Base-by-base conservation (phyloP, 2,329 filamentous ascomycete species). In the Pseudogymnoascus sp. region DNA sequence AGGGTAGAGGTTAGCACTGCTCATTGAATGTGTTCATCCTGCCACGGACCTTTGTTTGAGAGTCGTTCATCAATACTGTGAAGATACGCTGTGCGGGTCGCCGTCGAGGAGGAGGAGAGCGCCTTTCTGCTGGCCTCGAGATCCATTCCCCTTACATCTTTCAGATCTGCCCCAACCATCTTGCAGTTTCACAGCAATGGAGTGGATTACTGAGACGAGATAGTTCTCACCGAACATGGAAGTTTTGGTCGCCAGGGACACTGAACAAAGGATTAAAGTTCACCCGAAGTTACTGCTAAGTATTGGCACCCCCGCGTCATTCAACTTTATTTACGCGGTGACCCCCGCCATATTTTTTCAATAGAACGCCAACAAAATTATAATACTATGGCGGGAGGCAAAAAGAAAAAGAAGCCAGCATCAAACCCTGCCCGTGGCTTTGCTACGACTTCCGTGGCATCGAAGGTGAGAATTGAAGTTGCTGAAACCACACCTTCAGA, bases 391-490 rank as follows among this genome's bases (percentile, higher is more conserved):
- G 88, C 89, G 64, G 81, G 80, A 46, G 77, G 78, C 65, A 87
- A 81, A 72, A 89, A 91, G 77, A 96, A 96, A 79, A 96, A 97
- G 81, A 97, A 97, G 83, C 83, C 89, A 63, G 84, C 85, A 26
- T 85, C 88, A 33, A 97, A 97, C 76, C 91, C 93, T 65, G 91
- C 92, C 40, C 84, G 95, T 75, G 95, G 93, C 17, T 96, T 97
- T 77, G 91, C 93, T 67, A 99, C 95, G 4, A 96, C 91, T 11
- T 97, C 93, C 1, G 83, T 96, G 65, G 91, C 92, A 46, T 96
- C 91, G 23, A 96, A 93, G 70, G 82, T 86, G 7, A 83, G 90
- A 73, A 80, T 83, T 53, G 91, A 93, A 72, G 66, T 75, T 64
- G 72, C 76, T 38, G 75, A 77, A 44, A 67, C 70, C 46, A 64